Evolutionary conservation across 495 filamentous ascomycete species (phyloP).

Genomic region (Collariella sp.): DNA sequence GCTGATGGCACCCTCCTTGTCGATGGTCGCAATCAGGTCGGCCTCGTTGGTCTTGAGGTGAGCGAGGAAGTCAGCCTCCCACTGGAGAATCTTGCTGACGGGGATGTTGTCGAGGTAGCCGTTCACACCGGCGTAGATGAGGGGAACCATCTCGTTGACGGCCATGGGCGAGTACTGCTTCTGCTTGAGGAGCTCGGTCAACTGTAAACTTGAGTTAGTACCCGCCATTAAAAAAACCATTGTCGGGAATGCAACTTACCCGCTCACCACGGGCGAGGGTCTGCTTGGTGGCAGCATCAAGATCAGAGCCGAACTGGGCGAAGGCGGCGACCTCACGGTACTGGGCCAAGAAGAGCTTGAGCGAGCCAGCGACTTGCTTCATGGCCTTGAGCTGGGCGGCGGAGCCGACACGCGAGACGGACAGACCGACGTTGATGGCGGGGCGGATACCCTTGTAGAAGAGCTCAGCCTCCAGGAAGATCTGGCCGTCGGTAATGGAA

Average conservation of each 20-base stretch:
- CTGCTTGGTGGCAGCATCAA: conserved; percentile 98
- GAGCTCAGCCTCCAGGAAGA: conserved; percentile 98
- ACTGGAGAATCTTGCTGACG: conserved; percentile 75
- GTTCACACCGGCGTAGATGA: conserved; percentile 99
- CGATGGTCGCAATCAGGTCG: conserved; percentile 77
- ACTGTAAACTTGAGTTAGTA: conserved; percentile 39
- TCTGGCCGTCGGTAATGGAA: conserved; percentile 99
- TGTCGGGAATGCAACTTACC: conserved; percentile 43
- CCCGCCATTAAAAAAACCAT: conserved; percentile 2
- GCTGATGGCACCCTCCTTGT: conserved; percentile 91
- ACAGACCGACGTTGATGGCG: conserved; percentile 99
- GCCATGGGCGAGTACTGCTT: conserved; percentile 99
- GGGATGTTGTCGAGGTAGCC: conserved; percentile 83
- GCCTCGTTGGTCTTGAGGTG: conserved; percentile 85
- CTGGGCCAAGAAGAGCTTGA: conserved; percentile 99
- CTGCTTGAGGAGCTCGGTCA: conserved; percentile 97
- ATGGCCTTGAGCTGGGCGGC: conserved; percentile 99
- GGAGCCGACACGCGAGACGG: conserved; percentile 98
- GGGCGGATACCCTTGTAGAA: conserved; percentile 99
- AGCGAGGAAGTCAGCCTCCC: conserved; percentile 88
- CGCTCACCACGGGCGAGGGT: conserved; percentile 98
- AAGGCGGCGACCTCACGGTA: conserved; percentile 99
- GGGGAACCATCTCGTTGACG: conserved; percentile 98
- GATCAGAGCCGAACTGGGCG: conserved; percentile 99
- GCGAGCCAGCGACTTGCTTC: conserved; percentile 99